Percentiles rank a stretch among this genome's conserved stretches.
Conservation (phyloP, 2,329 filamentous ascomycete genomes). For the Ceratocystis eucalypticola region DNA sequence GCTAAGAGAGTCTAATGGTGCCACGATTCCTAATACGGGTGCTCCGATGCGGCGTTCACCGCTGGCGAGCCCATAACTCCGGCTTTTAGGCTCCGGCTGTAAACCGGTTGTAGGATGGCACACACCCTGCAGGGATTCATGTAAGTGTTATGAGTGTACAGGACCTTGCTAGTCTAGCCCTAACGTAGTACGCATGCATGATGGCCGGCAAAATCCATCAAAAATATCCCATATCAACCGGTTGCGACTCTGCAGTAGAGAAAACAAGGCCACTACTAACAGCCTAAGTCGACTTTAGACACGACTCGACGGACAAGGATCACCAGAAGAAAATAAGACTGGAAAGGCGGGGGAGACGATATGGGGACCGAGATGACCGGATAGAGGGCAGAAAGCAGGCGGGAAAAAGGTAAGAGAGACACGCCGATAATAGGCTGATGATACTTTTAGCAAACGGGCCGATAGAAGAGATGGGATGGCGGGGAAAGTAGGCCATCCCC, state of each 20-base stretch:
- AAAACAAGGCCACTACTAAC: background rate
- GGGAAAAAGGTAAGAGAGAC: background rate
- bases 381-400: background rate
- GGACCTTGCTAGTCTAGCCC: background rate
- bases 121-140: background rate
- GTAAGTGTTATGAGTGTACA: too few relatives aligned
- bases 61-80: background rate
- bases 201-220: slow-evolving; percentile 9
- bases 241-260: background rate
- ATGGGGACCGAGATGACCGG: background rate
- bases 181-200: background rate
- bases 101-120: background rate
- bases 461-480: background rate
- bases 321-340: background rate
- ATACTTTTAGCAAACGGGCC: slow-evolving; percentile 3
- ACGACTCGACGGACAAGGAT: background rate
- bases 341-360: slow-evolving; percentile 1
- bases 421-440: background rate
- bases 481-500: background rate
- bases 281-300: background rate
- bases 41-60: background rate
- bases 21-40: background rate
- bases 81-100: background rate
- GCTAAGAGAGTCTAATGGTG: background rate
- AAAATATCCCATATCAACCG: background rate